A percentile compares a stretch with the other conserved stretches of the same genome.
Evolutionary conservation across 2,329 filamentous ascomycete genomes (phyloP).

Genomic region (Cladophialophora psammophila): DNA sequence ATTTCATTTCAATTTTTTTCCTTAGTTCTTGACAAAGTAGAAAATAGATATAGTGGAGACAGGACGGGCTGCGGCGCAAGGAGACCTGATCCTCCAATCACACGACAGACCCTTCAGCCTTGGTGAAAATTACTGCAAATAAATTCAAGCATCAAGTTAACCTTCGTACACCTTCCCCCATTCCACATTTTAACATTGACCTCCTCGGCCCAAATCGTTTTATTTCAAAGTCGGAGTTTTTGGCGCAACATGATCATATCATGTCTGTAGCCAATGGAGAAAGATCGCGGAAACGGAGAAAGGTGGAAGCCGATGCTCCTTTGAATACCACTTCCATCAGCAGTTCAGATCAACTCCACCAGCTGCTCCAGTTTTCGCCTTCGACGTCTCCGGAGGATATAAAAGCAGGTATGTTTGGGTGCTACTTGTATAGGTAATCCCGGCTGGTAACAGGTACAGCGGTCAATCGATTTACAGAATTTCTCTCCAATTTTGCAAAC

Average conservation of each 20-base stretch:
- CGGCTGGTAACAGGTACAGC: conserved; percentile 42
- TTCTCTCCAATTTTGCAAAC: conserved; percentile 50
- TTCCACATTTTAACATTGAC: no score
- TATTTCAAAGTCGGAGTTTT: neutral
- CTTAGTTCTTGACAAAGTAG: neutral
- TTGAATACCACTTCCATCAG: conserved; percentile 42
- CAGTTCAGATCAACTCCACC: conserved; percentile 70
- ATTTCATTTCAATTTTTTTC: no score
- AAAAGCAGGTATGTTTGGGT: conserved; percentile 69
- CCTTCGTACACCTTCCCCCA: no score
- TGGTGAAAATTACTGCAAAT: neutral
- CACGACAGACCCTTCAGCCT: neutral
- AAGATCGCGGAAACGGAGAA: conserved; percentile 48
- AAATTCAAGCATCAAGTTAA: neutral
- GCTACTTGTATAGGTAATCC: conserved; percentile 1
- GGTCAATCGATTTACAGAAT: conserved; percentile 54
- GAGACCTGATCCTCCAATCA: neutral
- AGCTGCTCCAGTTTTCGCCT: conserved; percentile 72
- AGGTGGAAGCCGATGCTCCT: conserved; percentile 44
- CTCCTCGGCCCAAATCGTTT: no score
- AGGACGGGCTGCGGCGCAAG: neutral
- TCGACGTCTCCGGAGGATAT: conserved; percentile 55
- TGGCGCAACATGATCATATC: neutral
- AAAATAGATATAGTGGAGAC: no score
- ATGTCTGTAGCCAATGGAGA: conserved; percentile 15